Conservation (phyloP, 441 rosid genomes). For the Metrosideros polymorpha region DNA sequence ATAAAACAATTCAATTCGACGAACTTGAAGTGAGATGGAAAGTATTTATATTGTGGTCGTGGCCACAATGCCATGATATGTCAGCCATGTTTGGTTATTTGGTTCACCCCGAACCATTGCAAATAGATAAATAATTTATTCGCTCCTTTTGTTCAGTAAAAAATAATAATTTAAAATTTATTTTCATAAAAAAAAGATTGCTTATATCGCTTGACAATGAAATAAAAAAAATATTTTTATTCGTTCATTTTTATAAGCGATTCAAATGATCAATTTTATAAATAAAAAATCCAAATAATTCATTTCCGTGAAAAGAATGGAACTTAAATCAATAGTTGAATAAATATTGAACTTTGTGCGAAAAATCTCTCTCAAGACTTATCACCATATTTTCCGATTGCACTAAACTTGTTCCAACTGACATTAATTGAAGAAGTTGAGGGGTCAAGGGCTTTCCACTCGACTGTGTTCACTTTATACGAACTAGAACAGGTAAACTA, state of each 20-base stretch:
- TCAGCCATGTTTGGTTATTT: no score
- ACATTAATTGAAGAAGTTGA: not conserved
- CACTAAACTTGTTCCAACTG: not conserved
- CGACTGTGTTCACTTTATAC: not conserved
- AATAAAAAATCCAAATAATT: no score
- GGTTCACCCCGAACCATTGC: not conserved
- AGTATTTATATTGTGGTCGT: no score
- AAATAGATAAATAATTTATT: not conserved
- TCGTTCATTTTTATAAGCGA: no score
- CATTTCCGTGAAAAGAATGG: no score
- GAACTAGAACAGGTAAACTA: not conserved
- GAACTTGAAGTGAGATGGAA: not conserved
- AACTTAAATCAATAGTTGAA: not conserved
- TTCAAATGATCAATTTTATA: fast-evolving
- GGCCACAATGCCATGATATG: no score
- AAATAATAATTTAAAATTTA: no score
- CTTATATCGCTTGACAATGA: no score
- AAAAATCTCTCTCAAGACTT: not conserved
- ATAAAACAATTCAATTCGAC: not conserved
- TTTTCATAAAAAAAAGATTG: no score
- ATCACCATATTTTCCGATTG: not conserved
- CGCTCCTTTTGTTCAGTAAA: no score
- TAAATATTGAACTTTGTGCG: not conserved
- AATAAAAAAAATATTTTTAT: no score
- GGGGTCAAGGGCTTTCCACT: not conserved